phyloP scores from a whole-genome alignment of 2,329 filamentous ascomycete species.

The Dothistroma pini region DNA sequence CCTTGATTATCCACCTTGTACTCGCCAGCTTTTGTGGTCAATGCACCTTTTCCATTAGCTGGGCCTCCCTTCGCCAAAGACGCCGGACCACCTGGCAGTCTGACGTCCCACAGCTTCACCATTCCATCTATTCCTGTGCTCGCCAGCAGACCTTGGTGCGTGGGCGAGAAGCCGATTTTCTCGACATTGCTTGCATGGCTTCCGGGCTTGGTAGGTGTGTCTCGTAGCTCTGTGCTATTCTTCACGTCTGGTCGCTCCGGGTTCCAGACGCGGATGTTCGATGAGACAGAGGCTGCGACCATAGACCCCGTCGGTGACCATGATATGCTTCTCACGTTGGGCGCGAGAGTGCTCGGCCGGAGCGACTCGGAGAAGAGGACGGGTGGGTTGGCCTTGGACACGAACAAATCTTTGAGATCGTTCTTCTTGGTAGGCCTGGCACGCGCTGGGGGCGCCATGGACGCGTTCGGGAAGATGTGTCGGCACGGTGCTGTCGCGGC shows the following conservation, averaged over 20 bases:
- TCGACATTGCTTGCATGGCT: constrained; percentile 59
- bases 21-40: constrained; percentile 48
- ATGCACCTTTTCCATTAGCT: constrained; percentile 37
- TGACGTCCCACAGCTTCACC: constrained; percentile 76
- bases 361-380: constrained; percentile 58
- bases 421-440: constrained; percentile 64
- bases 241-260: constrained; percentile 70
- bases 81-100: constrained; percentile 50
- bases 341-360: constrained; percentile 30
- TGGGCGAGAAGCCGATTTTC: constrained; percentile 73
- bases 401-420: constrained; percentile 64
- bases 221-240: constrained; percentile 69
- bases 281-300: constrained; percentile 74
- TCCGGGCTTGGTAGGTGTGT: constrained; percentile 26
- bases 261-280: constrained; percentile 76
- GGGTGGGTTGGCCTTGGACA: constrained; percentile 56
- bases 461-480: neutral
- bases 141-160: constrained; percentile 71
- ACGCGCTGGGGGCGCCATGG: constrained; percentile 40
- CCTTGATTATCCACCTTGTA: constrained; percentile 49
- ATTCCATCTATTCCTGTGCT: constrained; percentile 71
- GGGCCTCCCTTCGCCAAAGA: constrained; percentile 36
- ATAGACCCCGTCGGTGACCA: constrained; percentile 86
- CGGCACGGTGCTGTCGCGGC: neutral
- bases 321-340: constrained; percentile 50